These are phyloP conservation scores for Xylariomycetidae sp. DNA, from an alignment of 2,329 filamentous ascomycete genomes.

Conservation along the genomic window DNA sequence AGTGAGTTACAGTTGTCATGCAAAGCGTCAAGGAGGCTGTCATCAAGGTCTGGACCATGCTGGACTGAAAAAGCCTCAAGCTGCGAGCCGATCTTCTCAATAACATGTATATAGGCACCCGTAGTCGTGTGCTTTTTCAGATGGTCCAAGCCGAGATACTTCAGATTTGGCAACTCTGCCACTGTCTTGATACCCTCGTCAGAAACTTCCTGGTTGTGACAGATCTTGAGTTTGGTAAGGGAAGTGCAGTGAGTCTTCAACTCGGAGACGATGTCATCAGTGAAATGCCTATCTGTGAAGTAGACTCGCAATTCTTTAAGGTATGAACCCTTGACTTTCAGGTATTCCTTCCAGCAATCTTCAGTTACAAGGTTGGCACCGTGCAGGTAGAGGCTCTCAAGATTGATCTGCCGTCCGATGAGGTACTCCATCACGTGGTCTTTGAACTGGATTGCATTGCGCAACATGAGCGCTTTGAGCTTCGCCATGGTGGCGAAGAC, in stretches of 20 bases:
- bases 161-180: constrained; percentile 55
- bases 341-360: constrained; percentile 66
- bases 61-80: constrained; percentile 77
- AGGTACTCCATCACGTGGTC: constrained; percentile 79
- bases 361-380: constrained; percentile 81
- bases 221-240: constrained; percentile 72
- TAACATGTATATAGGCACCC: constrained; percentile 54
- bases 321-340: constrained; percentile 59
- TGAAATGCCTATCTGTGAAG: constrained; percentile 78
- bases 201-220: constrained; percentile 71
- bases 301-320: constrained; percentile 72
- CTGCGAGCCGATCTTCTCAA: constrained; percentile 57
- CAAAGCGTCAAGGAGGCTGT: constrained; percentile 65
- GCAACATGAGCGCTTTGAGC: constrained; percentile 67
- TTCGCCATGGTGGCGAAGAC: constrained; percentile 73
- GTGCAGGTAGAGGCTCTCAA: constrained; percentile 74
- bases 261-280: constrained; percentile 61
- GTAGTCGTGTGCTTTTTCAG: constrained; percentile 54
- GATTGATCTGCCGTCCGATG: constrained; percentile 60
- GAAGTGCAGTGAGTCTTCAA: constrained; percentile 62
- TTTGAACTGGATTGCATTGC: constrained; percentile 89
- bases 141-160: constrained; percentile 73
- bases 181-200: constrained; percentile 63
- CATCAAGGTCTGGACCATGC: constrained; percentile 61
- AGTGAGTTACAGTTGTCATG: constrained; percentile 65